Evolutionary conservation across 1,139 yeast species (phyloP), one percentile per base, ranked within the genome.

Genomic region (Kodamaea sp.): DNA sequence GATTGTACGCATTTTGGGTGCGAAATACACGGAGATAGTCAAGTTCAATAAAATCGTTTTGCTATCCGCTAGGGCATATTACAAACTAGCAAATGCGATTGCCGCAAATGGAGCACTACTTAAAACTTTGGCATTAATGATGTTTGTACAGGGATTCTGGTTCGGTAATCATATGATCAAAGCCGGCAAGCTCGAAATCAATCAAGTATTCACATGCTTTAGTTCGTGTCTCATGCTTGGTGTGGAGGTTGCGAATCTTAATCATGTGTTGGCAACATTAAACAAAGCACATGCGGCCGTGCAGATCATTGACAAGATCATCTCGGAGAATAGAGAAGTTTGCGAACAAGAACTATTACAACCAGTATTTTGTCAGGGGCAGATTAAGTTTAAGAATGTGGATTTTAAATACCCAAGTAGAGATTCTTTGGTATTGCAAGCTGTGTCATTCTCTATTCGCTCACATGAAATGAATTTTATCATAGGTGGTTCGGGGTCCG

Each of bases 101-200:
- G 66, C 83, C 9, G 56, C 78, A 0, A 90, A 88, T 50, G 60
- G 75, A 16, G 83, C 86, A 0, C 35, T 75, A 0, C 57, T 83
- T 35, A 76, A 82, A 46, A 63, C 76, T 12, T 46, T 89, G 6
- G 70, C 83, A 0, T 64, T 87, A 24, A 53, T 80, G 51, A 82
- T 88, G 80, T 89, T 90, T 65, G 86, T 89, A 2, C 96, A 88
- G 55, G 95, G 94, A 0, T 86, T 90, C 49, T 89, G 95, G 85
- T 90, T 81, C 59, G 98, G 97, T 3, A 75, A 82, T 24, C 63
- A 69, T 32, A 72, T 86, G 67, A 81, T 88, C 4, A 59, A 62
- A 27, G 55, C 60, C 4, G 77, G 77, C 0, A 66, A 70, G 12
- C 53, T 80, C 8, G 48, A 65, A 2, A 63, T 87, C 1, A 82